Conservation (phyloP, 1,284 basidiomycete species). For the Sporisorium scitamineum region DNA sequence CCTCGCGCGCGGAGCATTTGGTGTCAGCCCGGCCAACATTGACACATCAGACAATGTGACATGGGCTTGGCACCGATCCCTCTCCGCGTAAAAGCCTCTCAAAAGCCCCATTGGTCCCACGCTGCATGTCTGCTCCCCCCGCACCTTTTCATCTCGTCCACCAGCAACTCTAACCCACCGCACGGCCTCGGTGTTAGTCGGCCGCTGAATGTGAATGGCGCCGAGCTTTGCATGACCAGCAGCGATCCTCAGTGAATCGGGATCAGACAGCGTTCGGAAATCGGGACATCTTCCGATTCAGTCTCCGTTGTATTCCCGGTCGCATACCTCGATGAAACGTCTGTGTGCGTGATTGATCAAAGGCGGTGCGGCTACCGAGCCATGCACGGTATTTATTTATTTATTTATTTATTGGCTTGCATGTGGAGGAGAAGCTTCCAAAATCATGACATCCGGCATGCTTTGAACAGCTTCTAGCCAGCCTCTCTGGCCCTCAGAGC, state of each 20-base stretch:
- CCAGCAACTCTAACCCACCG: background rate
- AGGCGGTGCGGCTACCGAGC: background rate
- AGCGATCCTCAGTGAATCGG: too few relatives aligned
- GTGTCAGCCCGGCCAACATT: background rate
- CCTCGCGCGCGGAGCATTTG: too few relatives aligned
- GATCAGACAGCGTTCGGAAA: too few relatives aligned
- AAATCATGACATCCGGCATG: background rate
- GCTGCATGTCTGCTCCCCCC: background rate
- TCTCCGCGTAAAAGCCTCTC: background rate
- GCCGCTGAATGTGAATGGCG: too few relatives aligned
- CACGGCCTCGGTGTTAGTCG: too few relatives aligned
- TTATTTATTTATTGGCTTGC: background rate
- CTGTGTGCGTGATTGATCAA: slow-evolving; percentile 2
- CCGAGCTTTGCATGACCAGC: too few relatives aligned
- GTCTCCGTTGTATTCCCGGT: too few relatives aligned
- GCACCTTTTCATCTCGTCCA: background rate
- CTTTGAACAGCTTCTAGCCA: background rate
- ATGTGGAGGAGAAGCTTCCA: slow-evolving; percentile 1
- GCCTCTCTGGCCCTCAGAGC: background rate
- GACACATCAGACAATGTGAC: slow-evolving; percentile 4
- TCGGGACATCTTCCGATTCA: too few relatives aligned
- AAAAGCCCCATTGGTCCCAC: background rate
- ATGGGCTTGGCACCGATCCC: background rate
- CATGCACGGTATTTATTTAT: background rate
- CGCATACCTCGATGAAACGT: too few relatives aligned